Base-by-base conservation (phyloP, 2,329 filamentous ascomycete genomes). In the Rugonectria rugulosa region DNA sequence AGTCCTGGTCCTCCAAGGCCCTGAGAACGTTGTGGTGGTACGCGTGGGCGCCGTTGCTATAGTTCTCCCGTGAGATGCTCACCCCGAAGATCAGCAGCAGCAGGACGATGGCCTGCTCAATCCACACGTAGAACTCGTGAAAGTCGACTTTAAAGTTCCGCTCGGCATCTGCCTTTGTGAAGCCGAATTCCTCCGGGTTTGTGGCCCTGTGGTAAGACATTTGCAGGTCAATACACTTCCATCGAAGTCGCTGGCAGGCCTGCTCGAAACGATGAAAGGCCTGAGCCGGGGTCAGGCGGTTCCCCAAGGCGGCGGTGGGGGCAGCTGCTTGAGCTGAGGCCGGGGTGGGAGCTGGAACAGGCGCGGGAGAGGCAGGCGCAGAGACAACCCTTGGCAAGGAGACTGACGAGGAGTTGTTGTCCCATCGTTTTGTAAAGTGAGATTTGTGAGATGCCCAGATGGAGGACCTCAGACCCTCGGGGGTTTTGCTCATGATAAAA, bases 81-180 rank as follows among this genome's bases (percentile, higher is more conserved):
- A 90, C 78, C 7, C 82, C 85, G 55, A 87, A 88, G 0, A 90
- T 81, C 1, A 79, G 80, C n/a, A 90, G 80, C 1, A 90, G 75
- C 41, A 88, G 82, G 2, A 90, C 86, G 7, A 91, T 77, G 0
- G 87, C 88, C 24, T 89, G 84, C 73, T 92, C 89, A 6, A 91
- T 81, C 29, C 90, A 80, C 46, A 85, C 84, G 74, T 91, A 91
- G 70, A 88, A 91, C 67, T 92, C 89, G 72, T 89, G 87, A 60
- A 91, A 92, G 67, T 91, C 89, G 7, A 91, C 80, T 70, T 91
- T 91, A 77, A 91, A 91, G 79, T 90, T 90, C 14, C 84, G 79
- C 70, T 88, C 85, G 0, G 82, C 82, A 60, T 83, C 80, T 5
- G 70, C 68, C 17, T 68, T 64, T 0, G 72, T 64, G 38, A 78